A percentile compares a stretch with the other conserved stretches of the same genome.
These are phyloP conservation scores for Rosa hybrid DNA, from an alignment of 331 rosid species.

Conservation along the genomic window DNA sequence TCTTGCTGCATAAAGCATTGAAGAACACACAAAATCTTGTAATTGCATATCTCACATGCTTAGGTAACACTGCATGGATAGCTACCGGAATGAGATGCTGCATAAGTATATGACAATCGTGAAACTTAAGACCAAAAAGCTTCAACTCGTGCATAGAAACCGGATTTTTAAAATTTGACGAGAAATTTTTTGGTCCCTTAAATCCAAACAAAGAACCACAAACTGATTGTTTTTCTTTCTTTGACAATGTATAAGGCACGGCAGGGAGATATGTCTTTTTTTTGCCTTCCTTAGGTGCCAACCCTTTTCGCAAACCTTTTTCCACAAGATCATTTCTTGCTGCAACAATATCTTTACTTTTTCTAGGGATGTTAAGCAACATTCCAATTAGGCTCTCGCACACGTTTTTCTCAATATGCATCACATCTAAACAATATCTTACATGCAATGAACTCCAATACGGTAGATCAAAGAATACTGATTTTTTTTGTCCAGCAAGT, in stretches of 20 bases:
- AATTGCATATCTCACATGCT: background rate
- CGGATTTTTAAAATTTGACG: background rate
- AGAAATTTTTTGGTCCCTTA: background rate
- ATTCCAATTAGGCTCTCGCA: background rate
- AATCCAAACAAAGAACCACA: background rate
- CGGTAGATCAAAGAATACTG: too few species aligned
- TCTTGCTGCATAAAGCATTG: background rate
- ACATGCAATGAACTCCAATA: too few species aligned
- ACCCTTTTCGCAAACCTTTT: background rate
- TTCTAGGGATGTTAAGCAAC: background rate
- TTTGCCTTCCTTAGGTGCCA: background rate
- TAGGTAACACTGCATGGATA: background rate
- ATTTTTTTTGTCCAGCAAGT: background rate
- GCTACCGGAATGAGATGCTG: background rate
- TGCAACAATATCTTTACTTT: background rate
- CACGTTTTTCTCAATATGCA: conserved; percentile 1
- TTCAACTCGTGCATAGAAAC: background rate
- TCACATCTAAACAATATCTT: too few species aligned
- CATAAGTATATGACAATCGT: background rate
- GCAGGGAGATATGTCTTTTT: background rate
- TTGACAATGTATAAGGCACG: background rate
- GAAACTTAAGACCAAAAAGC: background rate
- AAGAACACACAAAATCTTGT: background rate
- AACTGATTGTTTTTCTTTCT: background rate
- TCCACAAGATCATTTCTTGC: background rate